Conservation (phyloP, 371 early-diverging fungal species). For the Massospora cicadina region DNA sequence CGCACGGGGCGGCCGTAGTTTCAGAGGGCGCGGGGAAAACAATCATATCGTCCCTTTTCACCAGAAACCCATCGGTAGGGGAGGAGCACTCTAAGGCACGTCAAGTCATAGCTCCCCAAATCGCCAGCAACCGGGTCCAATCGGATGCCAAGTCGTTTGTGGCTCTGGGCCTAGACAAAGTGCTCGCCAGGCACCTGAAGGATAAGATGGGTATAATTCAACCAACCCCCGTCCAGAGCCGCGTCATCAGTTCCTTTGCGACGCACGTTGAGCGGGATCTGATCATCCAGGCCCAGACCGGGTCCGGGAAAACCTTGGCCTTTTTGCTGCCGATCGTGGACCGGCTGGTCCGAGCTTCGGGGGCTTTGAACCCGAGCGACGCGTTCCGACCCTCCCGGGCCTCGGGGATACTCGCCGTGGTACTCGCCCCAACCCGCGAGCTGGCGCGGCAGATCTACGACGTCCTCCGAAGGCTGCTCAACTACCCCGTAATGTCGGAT, state of each 20-base stretch:
- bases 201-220: constrained; percentile 36
- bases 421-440: constrained; percentile 95
- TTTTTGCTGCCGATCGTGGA: constrained; percentile 78
- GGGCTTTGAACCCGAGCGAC: constrained; percentile 12
- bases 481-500: constrained; percentile 19
- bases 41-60: constrained; percentile 7
- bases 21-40: neutral
- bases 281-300: constrained; percentile 89
- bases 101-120: neutral
- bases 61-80: neutral
- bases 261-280: constrained; percentile 43
- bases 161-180: constrained; percentile 43
- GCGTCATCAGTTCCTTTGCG: constrained; percentile 13
- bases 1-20: neutral
- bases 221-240: constrained; percentile 21
- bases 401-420: constrained; percentile 58
- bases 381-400: constrained; percentile 22
- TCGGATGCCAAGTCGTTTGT: constrained; percentile 29
- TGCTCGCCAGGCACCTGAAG: constrained; percentile 34
- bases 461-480: constrained; percentile 49
- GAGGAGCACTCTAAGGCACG: neutral
- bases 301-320: constrained; percentile 96
- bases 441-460: constrained; percentile 87
- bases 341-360: constrained; percentile 20
- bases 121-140: constrained; percentile 21